Conservation (phyloP, 2,329 filamentous ascomycete species). For the Westerdykella sp. region DNA sequence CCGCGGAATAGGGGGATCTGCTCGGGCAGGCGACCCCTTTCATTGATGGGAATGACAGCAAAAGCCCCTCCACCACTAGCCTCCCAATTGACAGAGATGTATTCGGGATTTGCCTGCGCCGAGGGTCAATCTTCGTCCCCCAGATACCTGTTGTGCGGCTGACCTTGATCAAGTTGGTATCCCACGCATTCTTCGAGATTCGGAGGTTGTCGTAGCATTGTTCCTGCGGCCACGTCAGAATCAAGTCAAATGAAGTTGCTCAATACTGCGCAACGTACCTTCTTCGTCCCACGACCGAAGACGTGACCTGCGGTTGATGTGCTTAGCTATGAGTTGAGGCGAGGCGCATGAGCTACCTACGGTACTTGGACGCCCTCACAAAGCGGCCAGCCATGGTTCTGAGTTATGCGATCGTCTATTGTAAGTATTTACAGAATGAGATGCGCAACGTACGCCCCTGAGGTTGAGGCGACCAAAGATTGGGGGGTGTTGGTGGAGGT, state of each 20-base stretch:
- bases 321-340: slow-evolving; percentile 22
- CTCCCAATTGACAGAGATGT: slow-evolving; percentile 98
- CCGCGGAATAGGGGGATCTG: slow-evolving; percentile 91
- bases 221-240: slow-evolving; percentile 49
- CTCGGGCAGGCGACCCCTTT: slow-evolving; percentile 86
- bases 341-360: slow-evolving; percentile 43
- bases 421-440: too few relatives aligned
- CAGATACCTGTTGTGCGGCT: slow-evolving; percentile 31
- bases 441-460: too few relatives aligned
- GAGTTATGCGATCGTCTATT: neutral
- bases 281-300: slow-evolving; percentile 90
- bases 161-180: slow-evolving; percentile 97
- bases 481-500: too few relatives aligned
- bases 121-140: slow-evolving; percentile 18
- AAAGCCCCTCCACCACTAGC: slow-evolving; percentile 92
- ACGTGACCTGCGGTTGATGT: slow-evolving; percentile 68
- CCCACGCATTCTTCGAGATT: slow-evolving; percentile 98
- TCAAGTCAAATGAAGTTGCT: neutral
- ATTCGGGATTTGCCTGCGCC: slow-evolving; percentile 81
- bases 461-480: too few relatives aligned
- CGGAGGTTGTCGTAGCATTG: slow-evolving; percentile 98
- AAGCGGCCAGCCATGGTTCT: slow-evolving; percentile 61
- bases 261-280: slow-evolving; percentile 43
- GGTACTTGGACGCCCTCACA: slow-evolving; percentile 68
- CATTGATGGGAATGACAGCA: slow-evolving; percentile 84